Percentiles rank a stretch among this genome's conserved stretches.
phyloP scores from a whole-genome alignment of 2,329 filamentous ascomycete species.

The Hortaea sp. region DNA sequence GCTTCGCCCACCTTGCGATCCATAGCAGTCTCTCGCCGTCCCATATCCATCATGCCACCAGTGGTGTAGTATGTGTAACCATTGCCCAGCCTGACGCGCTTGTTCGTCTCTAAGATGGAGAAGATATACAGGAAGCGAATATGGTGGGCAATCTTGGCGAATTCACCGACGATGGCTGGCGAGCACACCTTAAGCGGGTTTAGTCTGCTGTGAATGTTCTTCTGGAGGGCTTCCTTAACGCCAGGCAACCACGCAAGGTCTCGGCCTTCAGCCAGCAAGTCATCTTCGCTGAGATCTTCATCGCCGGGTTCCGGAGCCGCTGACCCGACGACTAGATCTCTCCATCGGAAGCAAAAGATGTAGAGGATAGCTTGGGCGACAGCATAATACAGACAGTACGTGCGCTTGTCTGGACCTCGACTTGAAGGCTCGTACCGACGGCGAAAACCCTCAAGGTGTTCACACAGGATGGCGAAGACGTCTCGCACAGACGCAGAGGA shows the following conservation, averaged over 20 bases:
- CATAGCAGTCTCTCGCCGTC: conserved; percentile 46
- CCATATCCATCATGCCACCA: conserved; percentile 41
- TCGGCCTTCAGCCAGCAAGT: conserved; percentile 52
- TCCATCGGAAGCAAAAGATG: conserved; percentile 97
- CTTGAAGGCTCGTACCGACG: conserved; percentile 61
- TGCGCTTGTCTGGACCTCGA: conserved; percentile 72
- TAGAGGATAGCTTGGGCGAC: conserved; percentile 84
- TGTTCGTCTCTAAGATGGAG: conserved; percentile 81
- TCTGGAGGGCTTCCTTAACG: conserved; percentile 62
- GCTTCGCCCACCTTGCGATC: conserved; percentile 56
- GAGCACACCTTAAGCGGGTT: conserved; percentile 95
- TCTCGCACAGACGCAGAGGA: conserved; percentile 65
- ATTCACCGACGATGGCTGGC: conserved; percentile 80
- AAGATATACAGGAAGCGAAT: conserved; percentile 85
- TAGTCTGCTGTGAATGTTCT: conserved; percentile 75
- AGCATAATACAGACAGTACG: conserved; percentile 77
- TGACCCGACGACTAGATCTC: conserved; percentile 61
- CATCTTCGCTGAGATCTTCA: conserved; percentile 43
- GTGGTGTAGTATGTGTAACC: conserved; percentile 42
- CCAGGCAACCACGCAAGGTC: conserved; percentile 70
- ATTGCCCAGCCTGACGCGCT: conserved; percentile 70
- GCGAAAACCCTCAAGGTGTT: conserved; percentile 68
- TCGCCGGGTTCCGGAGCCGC: conserved; percentile 28
- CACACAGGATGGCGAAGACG: conserved; percentile 69
- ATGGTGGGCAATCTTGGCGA: conserved; percentile 76